phyloP scores from a whole-genome alignment of 2,329 filamentous ascomycete species.

The Colletotrichum chlorophyti region DNA sequence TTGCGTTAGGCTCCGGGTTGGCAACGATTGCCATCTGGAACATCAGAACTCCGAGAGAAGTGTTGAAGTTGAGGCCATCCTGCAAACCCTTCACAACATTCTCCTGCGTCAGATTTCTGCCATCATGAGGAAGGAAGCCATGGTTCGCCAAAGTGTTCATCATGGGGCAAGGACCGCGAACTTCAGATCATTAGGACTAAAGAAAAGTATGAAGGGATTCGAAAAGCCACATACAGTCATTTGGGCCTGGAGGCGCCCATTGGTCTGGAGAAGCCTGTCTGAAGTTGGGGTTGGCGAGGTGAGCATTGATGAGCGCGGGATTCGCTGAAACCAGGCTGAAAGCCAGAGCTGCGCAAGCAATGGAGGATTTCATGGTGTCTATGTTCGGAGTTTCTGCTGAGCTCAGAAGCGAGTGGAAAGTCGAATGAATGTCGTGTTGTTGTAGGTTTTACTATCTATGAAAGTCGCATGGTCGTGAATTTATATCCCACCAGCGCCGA shows the following conservation, averaged over 20 bases:
- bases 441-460: background rate
- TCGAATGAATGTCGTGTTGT: background rate
- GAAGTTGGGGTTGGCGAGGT: background rate
- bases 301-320: background rate
- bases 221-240: background rate
- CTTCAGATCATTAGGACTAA: slow-evolving; percentile 28
- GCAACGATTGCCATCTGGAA: slow-evolving; percentile 48
- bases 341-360: background rate
- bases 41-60: slow-evolving; percentile 45
- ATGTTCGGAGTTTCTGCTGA: background rate
- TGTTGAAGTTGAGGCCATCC: slow-evolving; percentile 50
- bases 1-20: slow-evolving; percentile 52
- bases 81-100: slow-evolving; percentile 45
- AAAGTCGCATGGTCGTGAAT: background rate
- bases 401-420: background rate
- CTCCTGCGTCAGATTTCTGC: slow-evolving; percentile 47
- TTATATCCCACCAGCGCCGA: slow-evolving; percentile 5
- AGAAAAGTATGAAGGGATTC: fast-evolving
- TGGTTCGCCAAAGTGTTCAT: slow-evolving; percentile 60
- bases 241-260: slow-evolving; percentile 8
- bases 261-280: background rate
- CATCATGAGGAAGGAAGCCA: slow-evolving; percentile 53
- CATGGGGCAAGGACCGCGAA: slow-evolving; percentile 55
- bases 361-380: slow-evolving; percentile 8
- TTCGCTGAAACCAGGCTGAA: background rate